These are phyloP conservation scores for Aspergillus calidoustus DNA, from an alignment of 2,329 filamentous ascomycete species.

Conservation along the genomic window DNA sequence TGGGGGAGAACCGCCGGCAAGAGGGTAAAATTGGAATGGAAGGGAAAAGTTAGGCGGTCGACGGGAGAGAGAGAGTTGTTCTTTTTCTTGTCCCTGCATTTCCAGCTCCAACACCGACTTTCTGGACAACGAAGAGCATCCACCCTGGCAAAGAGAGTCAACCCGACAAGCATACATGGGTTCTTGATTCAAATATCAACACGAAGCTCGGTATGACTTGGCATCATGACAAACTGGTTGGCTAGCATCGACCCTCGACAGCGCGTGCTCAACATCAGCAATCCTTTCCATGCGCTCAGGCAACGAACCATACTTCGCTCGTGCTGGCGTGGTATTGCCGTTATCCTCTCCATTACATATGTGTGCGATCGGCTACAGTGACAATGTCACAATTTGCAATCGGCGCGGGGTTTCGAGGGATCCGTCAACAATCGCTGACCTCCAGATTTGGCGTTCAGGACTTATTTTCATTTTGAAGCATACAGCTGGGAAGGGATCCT, in stretches of 20 bases:
- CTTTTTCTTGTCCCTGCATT: slow-evolving; percentile 5
- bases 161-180: neutral
- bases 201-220: neutral
- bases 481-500: too few relatives aligned
- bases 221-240: neutral
- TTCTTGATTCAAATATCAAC: neutral
- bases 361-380: neutral
- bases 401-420: neutral
- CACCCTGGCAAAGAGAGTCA: neutral
- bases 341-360: neutral
- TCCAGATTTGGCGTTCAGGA: neutral
- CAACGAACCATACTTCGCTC: neutral
- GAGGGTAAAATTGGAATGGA: slow-evolving; percentile 7
- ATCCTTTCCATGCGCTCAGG: neutral
- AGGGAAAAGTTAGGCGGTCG: slow-evolving; percentile 14
- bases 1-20: neutral
- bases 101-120: neutral
- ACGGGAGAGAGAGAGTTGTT: slow-evolving; percentile 2
- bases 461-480: neutral
- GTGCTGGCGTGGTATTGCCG: neutral
- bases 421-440: neutral
- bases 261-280: neutral
- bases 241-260: neutral
- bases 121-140: neutral
- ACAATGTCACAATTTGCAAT: neutral